A percentile compares a stretch with the other conserved stretches of the same genome.
Conservation (phyloP, 495 filamentous ascomycete species). For the Staphylotrichum tortipilum region DNA sequence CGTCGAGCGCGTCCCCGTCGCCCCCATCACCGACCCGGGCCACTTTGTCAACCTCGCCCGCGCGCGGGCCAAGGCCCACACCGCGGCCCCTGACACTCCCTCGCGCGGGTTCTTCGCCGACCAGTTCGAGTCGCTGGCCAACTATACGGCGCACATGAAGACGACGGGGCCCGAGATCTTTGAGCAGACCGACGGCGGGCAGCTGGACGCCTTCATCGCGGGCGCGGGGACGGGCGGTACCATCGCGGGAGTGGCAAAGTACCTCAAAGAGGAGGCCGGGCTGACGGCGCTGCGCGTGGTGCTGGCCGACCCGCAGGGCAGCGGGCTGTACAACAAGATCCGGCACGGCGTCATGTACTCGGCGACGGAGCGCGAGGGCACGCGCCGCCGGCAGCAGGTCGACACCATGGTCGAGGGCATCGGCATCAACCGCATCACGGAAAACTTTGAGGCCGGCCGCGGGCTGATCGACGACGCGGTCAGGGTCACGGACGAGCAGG, state of each 20-base stretch:
- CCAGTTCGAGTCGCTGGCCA: constrained; percentile 86
- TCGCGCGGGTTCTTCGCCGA: constrained; percentile 82
- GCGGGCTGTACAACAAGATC: constrained; percentile 84
- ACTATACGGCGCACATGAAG: constrained; percentile 74
- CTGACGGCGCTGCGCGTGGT: constrained; percentile 55
- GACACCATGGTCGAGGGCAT: constrained; percentile 96
- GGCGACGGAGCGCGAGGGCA: constrained; percentile 77
- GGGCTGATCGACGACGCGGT: constrained; percentile 83
- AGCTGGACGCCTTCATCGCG: constrained; percentile 80
- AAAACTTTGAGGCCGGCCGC: constrained; percentile 81
- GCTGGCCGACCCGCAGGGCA: constrained; percentile 89
- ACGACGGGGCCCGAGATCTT: constrained; percentile 87
- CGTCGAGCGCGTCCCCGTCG: constrained; percentile 80
- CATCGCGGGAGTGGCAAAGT: constrained; percentile 75
- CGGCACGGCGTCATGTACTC: constrained; percentile 95
- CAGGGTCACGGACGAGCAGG: constrained; percentile 84
- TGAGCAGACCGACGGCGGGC: constrained; percentile 65
- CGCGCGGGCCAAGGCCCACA: constrained; percentile 63
- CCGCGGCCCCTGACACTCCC: constrained; percentile 31
- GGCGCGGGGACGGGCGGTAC: constrained; percentile 97
- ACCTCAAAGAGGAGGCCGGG: constrained; percentile 55
- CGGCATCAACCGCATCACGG: constrained; percentile 84
- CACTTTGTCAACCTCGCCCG: constrained; percentile 95
- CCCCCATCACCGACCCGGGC: constrained; percentile 79
- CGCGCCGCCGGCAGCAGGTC: constrained; percentile 77